Conservation (phyloP, 2,329 filamentous ascomycete species). For the Sphaerulina musiva region DNA sequence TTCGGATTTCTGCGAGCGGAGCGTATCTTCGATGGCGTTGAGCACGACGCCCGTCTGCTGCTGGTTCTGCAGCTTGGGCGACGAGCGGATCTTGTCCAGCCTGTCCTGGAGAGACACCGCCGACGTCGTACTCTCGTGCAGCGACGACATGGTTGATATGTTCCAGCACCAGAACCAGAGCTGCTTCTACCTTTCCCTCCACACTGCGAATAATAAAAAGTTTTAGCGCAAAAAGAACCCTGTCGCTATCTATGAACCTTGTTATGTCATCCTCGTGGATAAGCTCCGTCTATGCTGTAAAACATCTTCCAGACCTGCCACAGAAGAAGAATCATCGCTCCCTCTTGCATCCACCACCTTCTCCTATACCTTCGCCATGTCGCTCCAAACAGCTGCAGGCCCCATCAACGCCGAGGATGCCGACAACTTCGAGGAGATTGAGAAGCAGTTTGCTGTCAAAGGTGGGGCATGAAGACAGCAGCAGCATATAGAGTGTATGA, state of each 20-base stretch:
- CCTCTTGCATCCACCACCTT: no score
- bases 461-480: conserved; percentile 43
- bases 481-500: not conserved
- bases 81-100: conserved; percentile 87
- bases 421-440: conserved; percentile 65
- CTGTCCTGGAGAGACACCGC: conserved; percentile 69
- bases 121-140: not conserved
- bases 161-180: not conserved
- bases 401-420: conserved; percentile 50
- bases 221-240: not conserved
- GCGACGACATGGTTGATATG: not conserved
- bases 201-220: not conserved
- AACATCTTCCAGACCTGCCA: no score
- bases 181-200: not conserved
- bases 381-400: conserved; percentile 8
- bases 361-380: not conserved
- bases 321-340: no score
- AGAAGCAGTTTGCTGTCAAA: conserved; percentile 99
- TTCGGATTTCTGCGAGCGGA: conserved; percentile 78
- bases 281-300: no score
- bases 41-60: conserved; percentile 85
- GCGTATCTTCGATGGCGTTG: conserved; percentile 83
- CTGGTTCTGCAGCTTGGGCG: conserved; percentile 91
- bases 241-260: not conserved
- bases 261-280: not conserved